phyloP scores from a whole-genome alignment of 768 basidiomycete genomes.

The Mycena latifolia region DNA sequence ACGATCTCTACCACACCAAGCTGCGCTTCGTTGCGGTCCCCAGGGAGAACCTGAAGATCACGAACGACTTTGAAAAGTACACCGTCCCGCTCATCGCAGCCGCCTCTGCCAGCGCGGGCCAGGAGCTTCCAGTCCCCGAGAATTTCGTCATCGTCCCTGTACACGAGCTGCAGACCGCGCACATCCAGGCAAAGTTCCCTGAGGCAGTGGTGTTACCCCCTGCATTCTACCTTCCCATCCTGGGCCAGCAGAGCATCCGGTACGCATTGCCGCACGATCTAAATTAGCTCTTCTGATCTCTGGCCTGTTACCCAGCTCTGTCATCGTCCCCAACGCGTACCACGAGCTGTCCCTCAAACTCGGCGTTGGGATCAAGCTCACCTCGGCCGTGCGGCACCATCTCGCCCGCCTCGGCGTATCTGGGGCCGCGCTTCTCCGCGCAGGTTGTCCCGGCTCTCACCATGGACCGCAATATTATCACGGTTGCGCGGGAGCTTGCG shows the following conservation, averaged over 20 bases:
- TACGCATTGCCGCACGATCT: constrained; percentile 35
- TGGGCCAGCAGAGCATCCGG: constrained; percentile 69
- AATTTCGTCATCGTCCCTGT: constrained; percentile 60
- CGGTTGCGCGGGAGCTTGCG: constrained; percentile 68
- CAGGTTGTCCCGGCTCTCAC: constrained; percentile 63
- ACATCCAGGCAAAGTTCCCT: constrained; percentile 63
- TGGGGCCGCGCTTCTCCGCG: constrained; percentile 67
- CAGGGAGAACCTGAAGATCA: constrained; percentile 55
- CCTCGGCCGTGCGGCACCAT: constrained; percentile 70
- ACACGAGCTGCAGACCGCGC: constrained; percentile 66
- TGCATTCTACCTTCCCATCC: constrained; percentile 55
- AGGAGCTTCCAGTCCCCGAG: constrained; percentile 47
- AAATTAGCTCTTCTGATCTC: not conserved
- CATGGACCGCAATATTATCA: constrained; percentile 62
- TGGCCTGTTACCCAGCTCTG: constrained; percentile 53
- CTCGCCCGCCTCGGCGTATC: constrained; percentile 68
- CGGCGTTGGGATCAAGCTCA: constrained; percentile 67
- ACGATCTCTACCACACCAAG: constrained; percentile 62
- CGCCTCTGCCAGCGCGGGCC: constrained; percentile 53
- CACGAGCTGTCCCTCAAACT: constrained; percentile 64
- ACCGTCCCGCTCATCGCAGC: constrained; percentile 54
- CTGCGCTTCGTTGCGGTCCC: constrained; percentile 64
- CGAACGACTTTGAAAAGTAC: constrained; percentile 63
- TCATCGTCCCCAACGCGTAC: constrained; percentile 62
- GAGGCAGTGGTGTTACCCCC: constrained; percentile 58